Base-by-base conservation (phyloP, 495 filamentous ascomycete genomes). In the Beverwykella pulmonaria region DNA sequence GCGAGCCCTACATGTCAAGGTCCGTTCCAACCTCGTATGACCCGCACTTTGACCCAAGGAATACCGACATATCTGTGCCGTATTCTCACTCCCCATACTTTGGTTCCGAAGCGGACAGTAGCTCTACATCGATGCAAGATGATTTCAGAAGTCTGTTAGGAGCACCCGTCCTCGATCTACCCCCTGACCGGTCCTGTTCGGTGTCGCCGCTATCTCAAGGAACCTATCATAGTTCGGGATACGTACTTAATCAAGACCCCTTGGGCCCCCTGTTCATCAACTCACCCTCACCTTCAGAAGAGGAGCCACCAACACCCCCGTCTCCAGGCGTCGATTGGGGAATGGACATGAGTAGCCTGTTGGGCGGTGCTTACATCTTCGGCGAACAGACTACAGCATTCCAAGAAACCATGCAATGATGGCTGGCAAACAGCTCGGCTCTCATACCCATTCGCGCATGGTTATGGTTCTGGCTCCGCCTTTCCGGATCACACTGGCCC, bases 241-340 rank as follows among this genome's bases (percentile, higher is more conserved):
- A 58, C 41, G 30, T 65, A 23, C 46, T 65, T 3, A 22, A 36
- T 5, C 30, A 58, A n/a, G 53, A 61, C n/a, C n/a, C 48, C 8
- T 39, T 44, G 10, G 61, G 53, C 9, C 32, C 66, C n/a, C 19
- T 61, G 32, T 69, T 69, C 53, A 63, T 34, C 66, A 52, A 59
- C 53, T 57, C 53, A 19, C 53, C 59, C 19, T 52, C 66, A 1
- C 59, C 63, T n/a, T 53, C 59, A 12, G 59, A 39, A 10, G 53
- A 59, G 25, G 66, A 69, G 36, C 66, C 66, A n/a, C 56, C 54
- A 20, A 69, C 66, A 20, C 66, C 66, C 36, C 19, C 29, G n/a
- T 69, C 52, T 29, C 36, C 34, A 27, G 48, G 48, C 48, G 22
- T 25, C 48, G 48, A 50, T 10, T 41, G 27, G 47, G 25, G 20